Conservation (phyloP, 495 filamentous ascomycete genomes). For the Penicillium lividum region DNA sequence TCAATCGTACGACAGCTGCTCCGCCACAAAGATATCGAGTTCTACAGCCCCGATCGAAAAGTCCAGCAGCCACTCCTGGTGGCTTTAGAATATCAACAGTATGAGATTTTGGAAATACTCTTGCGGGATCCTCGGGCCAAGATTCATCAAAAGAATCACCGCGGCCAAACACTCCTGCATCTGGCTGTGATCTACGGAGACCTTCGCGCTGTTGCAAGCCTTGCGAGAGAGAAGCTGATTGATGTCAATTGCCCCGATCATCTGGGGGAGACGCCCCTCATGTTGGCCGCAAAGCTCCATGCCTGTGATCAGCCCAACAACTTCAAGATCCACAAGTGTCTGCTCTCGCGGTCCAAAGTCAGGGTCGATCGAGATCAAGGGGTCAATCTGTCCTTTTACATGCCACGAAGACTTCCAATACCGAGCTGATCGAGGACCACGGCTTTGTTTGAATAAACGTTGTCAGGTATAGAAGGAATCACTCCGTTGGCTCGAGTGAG, state of each 20-base stretch:
- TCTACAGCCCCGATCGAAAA: not conserved
- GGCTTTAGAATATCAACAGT: slow-evolving; percentile 7
- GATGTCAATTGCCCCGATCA: slow-evolving; percentile 8
- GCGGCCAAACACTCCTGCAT: not conserved
- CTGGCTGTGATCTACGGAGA: slow-evolving; percentile 9
- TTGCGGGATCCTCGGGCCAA: not conserved
- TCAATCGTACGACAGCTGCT: not conserved
- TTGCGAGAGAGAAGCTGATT: not conserved
- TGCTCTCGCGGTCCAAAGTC: not conserved
- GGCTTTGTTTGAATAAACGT: not conserved
- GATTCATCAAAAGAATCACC: not conserved
- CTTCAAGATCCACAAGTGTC: not conserved
- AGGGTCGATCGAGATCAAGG: not conserved
- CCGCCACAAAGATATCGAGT: not conserved
- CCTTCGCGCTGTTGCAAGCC: not conserved
- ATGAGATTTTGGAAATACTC: slow-evolving; percentile 7
- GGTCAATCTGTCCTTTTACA: not conserved
- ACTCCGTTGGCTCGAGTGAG: not conserved
- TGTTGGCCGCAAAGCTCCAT: not conserved
- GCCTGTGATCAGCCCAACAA: not conserved
- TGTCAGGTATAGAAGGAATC: not conserved
- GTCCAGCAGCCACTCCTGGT: slow-evolving; percentile 3
- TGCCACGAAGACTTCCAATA: not conserved
- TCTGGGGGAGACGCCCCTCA: not conserved
- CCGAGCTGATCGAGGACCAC: not conserved